phyloP scores from a whole-genome alignment of 257 asterid species.

The Ligustrum vulgare region DNA sequence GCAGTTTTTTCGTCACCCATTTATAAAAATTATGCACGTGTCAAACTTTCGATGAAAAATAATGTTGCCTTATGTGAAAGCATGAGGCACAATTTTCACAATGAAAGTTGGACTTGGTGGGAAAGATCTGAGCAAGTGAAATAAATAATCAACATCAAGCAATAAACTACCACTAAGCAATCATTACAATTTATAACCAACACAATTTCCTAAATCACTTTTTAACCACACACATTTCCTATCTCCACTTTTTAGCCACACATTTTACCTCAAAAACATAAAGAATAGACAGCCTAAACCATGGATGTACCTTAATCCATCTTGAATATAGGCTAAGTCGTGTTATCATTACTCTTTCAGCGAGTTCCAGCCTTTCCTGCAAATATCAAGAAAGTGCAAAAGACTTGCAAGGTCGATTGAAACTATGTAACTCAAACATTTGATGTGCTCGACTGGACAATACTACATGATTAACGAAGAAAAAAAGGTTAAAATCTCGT shows the following conservation, averaged over 20 bases:
- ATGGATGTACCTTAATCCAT: slow-evolving; percentile 63
- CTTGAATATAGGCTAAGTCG: slow-evolving; percentile 60
- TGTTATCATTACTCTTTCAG: slow-evolving; percentile 77
- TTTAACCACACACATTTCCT: too few relatives aligned
- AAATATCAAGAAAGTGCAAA: neutral
- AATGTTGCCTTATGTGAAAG: too few relatives aligned
- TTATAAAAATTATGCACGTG: too few relatives aligned
- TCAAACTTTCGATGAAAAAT: too few relatives aligned
- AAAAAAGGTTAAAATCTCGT: neutral
- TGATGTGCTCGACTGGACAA: neutral
- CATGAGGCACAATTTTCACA: too few relatives aligned
- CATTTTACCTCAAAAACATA: too few relatives aligned
- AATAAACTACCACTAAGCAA: neutral
- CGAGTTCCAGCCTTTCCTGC: slow-evolving; percentile 73
- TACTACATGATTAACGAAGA: neutral
- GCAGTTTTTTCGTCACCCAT: too few relatives aligned
- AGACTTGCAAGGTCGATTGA: neutral
- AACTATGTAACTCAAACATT: neutral
- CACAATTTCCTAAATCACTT: too few relatives aligned
- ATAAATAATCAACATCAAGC: neutral
- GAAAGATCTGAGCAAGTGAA: neutral
- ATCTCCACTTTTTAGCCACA: too few relatives aligned
- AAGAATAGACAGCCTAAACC: too few relatives aligned
- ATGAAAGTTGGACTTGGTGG: neutral
- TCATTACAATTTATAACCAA: too few relatives aligned